phyloP scores from a whole-genome alignment of 768 basidiomycete species.

The Daedaleopsis nitida region DNA sequence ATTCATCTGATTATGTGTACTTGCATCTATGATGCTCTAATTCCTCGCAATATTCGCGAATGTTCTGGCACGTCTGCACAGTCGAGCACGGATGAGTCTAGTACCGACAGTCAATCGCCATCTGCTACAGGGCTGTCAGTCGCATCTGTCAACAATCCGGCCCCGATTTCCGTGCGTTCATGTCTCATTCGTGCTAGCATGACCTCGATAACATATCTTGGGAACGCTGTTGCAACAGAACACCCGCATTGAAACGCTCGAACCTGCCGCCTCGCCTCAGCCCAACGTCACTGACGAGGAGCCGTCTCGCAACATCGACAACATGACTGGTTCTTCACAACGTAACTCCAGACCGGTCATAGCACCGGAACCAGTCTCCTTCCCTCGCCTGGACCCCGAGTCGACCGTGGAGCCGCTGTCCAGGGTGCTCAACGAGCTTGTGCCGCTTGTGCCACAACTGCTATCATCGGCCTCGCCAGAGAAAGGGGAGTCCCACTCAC shows the following conservation, averaged over 20 bases:
- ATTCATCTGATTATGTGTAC: too few relatives aligned
- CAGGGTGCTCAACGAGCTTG: neutral
- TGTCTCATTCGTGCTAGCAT: neutral
- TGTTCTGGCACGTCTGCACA: neutral
- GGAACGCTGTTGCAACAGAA: neutral
- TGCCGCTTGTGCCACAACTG: neutral
- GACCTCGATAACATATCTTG: neutral
- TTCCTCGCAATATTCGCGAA: neutral
- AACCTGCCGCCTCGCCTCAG: neutral
- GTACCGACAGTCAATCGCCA: neutral
- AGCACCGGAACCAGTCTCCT: neutral
- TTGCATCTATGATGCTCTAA: too few relatives aligned
- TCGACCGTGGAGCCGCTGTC: slow-evolving; percentile 2
- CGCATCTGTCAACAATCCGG: neutral
- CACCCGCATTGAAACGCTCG: neutral
- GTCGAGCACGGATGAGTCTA: neutral
- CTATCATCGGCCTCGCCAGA: neutral
- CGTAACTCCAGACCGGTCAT: neutral
- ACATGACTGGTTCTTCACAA: neutral
- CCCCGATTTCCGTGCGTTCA: neutral
- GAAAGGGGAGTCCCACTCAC: neutral
- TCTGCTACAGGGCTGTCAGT: neutral
- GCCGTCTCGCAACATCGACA: neutral
- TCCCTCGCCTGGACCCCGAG: neutral
- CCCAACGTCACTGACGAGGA: neutral